Conservation (phyloP, 2,329 filamentous ascomycete species). For the Colletotrichum sojae region DNA sequence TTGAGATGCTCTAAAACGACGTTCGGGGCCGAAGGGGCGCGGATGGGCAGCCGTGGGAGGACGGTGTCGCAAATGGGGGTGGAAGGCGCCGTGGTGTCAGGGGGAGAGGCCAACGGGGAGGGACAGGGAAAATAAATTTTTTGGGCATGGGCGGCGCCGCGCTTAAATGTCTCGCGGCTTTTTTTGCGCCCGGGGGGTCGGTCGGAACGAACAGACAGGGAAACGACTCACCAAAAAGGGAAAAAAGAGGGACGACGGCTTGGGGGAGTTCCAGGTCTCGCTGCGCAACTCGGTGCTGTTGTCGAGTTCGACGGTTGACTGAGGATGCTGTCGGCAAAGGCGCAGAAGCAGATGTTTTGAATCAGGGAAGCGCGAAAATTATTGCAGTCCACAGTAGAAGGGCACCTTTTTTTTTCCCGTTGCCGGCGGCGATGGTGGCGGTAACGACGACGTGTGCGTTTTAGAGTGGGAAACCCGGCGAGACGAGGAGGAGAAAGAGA, state of each 20-base stretch:
- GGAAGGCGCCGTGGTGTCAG: slow-evolving; percentile 41
- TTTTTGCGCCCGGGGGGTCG: slow-evolving; percentile 40
- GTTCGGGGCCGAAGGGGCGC: slow-evolving; percentile 33
- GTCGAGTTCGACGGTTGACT: slow-evolving; percentile 17
- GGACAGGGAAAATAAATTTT: slow-evolving; percentile 41
- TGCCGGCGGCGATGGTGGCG: slow-evolving; percentile 17
- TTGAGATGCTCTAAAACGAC: slow-evolving; percentile 26
- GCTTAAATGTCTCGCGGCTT: slow-evolving; percentile 42
- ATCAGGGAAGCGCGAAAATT: background rate
- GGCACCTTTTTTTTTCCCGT: too few species aligned
- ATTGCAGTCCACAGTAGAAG: background rate
- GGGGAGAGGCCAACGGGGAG: slow-evolving; percentile 39
- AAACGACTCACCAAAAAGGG: slow-evolving; percentile 41
- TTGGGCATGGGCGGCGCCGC: slow-evolving; percentile 39
- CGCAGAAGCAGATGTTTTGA: background rate
- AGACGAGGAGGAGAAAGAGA: background rate
- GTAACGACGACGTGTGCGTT: slow-evolving; percentile 34
- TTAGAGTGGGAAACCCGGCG: slow-evolving; percentile 19
- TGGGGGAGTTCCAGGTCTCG: slow-evolving; percentile 10
- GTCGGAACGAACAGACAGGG: slow-evolving; percentile 35
- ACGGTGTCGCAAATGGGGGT: slow-evolving; percentile 40
- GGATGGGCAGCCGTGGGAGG: slow-evolving; percentile 32
- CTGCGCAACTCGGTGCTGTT: slow-evolving; percentile 10
- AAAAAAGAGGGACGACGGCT: slow-evolving; percentile 35
- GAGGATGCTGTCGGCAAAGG: background rate